Percentiles rank a stretch among this genome's conserved stretches.
Conservation (phyloP, 2,329 filamentous ascomycete species). For the Apiospora kogelbergensis region DNA sequence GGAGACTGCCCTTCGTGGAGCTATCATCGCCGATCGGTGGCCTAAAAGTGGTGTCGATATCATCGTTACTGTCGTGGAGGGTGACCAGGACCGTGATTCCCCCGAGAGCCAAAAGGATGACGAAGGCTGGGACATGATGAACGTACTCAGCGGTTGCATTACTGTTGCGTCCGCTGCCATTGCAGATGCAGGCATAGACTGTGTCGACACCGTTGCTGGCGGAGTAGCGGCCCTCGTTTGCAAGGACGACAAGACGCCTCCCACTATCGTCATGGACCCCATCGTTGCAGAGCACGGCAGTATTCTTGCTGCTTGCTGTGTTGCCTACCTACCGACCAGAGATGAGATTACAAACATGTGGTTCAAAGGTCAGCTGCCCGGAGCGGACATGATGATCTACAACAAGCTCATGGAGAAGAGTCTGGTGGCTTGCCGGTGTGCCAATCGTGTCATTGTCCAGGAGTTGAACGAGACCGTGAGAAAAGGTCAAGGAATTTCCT, state of each 20-base stretch:
- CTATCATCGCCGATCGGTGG: constrained; percentile 91
- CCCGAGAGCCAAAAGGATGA: constrained; percentile 49
- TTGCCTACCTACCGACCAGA: constrained; percentile 81
- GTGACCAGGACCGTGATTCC: constrained; percentile 72
- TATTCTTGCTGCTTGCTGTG: constrained; percentile 80
- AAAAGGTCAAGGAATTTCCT: constrained; percentile 24
- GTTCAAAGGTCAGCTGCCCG: constrained; percentile 72
- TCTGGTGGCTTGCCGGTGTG: constrained; percentile 41
- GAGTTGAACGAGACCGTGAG: constrained; percentile 38
- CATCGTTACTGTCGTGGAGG: constrained; percentile 88
- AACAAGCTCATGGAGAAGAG: constrained; percentile 41
- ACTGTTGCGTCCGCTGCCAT: constrained; percentile 92
- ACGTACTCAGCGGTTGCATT: constrained; percentile 86
- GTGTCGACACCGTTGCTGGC: constrained; percentile 84
- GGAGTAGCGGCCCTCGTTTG: constrained; percentile 81
- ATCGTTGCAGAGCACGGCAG: constrained; percentile 76
- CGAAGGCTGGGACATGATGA: constrained; percentile 85
- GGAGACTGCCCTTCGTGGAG: constrained; percentile 84
- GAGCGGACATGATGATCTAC: constrained; percentile 41
- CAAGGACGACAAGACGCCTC: constrained; percentile 31
- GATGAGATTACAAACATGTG: constrained; percentile 95
- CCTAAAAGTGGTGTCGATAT: constrained; percentile 99
- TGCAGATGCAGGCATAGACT: constrained; percentile 93
- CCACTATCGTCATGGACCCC: constrained; percentile 72
- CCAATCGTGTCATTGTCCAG: constrained; percentile 41